Base-by-base conservation (phyloP, 1,139 yeast species). In the Pichia sp. region DNA sequence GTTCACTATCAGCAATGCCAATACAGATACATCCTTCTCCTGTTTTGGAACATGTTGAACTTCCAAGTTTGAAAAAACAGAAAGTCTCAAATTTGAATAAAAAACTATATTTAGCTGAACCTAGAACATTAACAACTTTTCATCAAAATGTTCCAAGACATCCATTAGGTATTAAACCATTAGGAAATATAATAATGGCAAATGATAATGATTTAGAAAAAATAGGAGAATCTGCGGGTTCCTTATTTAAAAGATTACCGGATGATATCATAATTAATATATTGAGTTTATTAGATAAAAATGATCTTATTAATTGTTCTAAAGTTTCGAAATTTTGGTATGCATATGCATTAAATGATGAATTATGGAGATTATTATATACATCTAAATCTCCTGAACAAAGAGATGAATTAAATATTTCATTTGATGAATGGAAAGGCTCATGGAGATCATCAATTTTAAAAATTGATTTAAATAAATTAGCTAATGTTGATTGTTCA, bases 141-240 rank as follows among this genome's bases (percentile, higher is more conserved):
- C 45, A 40, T 37, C 48, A 37, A 31, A 41, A 49, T 46, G 47
- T 61, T 2, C 62, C 70, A 7, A 66, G 70, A 44, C 95, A 86
- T 59, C 95, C 95, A 0, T 67, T 86, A 34, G 84, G 85, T 49
- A 84, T 86, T 27, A 79, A 77, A 56, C 96, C 95, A 0, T 69
- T 75, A 39, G 95, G 95, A 4, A 86, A 86, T 59, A 73, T 73
- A 56, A 61, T 66, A 34, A 58, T 61, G 52, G 64, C 49, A 52
- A 61, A 53, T 18, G 62, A 62, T 30, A 63, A 60, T n/a, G 54
- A 57, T 5, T 57, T 59, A 1, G 48, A 56, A 6, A 58, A 66
- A 18, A 65, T 73, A 37, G 56, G 59, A 5, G 57, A 66, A 31
- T 70, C 73, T 39, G 68, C 84, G 62, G 96, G 96, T 2, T 33